These are phyloP conservation scores for Amylocystis lapponica DNA, from an alignment of 768 basidiomycete species.

Conservation along the genomic window DNA sequence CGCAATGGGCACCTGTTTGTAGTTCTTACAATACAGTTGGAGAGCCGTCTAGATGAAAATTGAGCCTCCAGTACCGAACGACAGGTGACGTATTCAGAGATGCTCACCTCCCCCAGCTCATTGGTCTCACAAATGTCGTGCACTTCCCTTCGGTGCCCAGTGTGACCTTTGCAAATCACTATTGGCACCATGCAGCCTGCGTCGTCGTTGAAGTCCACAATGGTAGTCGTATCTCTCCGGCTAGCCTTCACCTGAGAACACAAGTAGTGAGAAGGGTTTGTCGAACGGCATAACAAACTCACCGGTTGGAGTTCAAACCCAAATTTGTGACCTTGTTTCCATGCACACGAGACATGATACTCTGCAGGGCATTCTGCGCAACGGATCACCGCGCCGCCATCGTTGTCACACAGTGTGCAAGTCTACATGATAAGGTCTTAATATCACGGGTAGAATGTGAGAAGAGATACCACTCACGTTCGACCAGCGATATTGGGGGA, in stretches of 20 bases:
- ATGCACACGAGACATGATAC: slow-evolving; percentile 90
- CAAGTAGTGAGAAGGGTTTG: background rate
- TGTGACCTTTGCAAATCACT: slow-evolving; percentile 74
- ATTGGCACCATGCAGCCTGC: slow-evolving; percentile 75
- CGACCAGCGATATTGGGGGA: slow-evolving; percentile 68
- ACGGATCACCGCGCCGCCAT: slow-evolving; percentile 73
- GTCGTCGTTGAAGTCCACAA: slow-evolving; percentile 72
- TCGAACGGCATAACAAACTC: slow-evolving; percentile 21
- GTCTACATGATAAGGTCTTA: no score
- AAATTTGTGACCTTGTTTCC: slow-evolving; percentile 76
- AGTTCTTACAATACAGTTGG: slow-evolving; percentile 78
- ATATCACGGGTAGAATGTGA: no score
- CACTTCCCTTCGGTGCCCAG: slow-evolving; percentile 54
- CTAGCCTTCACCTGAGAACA: slow-evolving; percentile 65
- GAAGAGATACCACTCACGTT: slow-evolving; percentile 42
- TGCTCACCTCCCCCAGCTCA: slow-evolving; percentile 68
- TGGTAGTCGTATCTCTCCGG: slow-evolving; percentile 58
- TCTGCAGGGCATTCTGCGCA: slow-evolving; percentile 79
- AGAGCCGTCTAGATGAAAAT: slow-evolving; percentile 65
- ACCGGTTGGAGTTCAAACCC: slow-evolving; percentile 91
- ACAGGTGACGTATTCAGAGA: background rate
- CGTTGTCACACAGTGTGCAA: slow-evolving; percentile 69
- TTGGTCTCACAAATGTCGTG: slow-evolving; percentile 85
- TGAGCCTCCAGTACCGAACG: background rate
- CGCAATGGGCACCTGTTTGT: slow-evolving; percentile 70